A percentile compares a stretch with the other conserved stretches of the same genome.
These are phyloP conservation scores for Yamadazyma triangularis DNA, from an alignment of 1,139 yeast species.

Conservation along the genomic window DNA sequence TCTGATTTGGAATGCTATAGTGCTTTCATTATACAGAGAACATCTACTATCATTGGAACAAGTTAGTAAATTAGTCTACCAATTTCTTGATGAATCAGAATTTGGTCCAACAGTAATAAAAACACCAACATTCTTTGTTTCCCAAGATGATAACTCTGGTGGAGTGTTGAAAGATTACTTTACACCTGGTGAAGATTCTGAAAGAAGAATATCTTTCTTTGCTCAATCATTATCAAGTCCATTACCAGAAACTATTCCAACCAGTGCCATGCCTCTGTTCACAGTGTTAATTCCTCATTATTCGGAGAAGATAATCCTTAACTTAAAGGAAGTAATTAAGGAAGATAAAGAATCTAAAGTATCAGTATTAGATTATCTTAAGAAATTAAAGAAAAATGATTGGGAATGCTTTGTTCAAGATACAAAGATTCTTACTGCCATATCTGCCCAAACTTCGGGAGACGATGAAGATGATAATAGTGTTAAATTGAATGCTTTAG, in stretches of 20 bases:
- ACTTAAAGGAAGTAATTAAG: conserved; percentile 62
- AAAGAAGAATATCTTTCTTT: conserved; percentile 76
- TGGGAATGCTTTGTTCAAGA: conserved; percentile 77
- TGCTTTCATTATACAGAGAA: conserved; percentile 72
- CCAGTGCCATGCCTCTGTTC: conserved; percentile 74
- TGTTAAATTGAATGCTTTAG: not conserved
- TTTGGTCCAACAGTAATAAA: conserved; percentile 27
- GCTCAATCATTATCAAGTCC: conserved; percentile 84
- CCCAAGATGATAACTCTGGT: conserved; percentile 64
- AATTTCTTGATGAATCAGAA: conserved; percentile 16
- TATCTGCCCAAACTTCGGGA: conserved; percentile 2
- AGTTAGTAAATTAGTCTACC: conserved; percentile 48
- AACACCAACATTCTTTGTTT: conserved; percentile 67
- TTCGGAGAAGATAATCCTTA: conserved; percentile 65
- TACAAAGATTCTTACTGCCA: conserved; percentile 38
- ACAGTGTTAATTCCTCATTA: conserved; percentile 87
- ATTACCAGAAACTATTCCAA: conserved; percentile 66
- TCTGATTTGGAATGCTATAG: conserved; percentile 77
- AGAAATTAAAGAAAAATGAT: conserved; percentile 62
- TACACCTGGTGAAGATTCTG: conserved; percentile 65
- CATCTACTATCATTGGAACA: conserved; percentile 74
- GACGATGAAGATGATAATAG: not conserved
- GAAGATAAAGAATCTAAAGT: conserved; percentile 57
- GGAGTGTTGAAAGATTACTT: conserved; percentile 38
- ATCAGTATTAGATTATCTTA: conserved; percentile 69